These are phyloP conservation scores for Colletotrichum sp. DNA, from an alignment of 2,329 filamentous ascomycete genomes.

Conservation along the genomic window DNA sequence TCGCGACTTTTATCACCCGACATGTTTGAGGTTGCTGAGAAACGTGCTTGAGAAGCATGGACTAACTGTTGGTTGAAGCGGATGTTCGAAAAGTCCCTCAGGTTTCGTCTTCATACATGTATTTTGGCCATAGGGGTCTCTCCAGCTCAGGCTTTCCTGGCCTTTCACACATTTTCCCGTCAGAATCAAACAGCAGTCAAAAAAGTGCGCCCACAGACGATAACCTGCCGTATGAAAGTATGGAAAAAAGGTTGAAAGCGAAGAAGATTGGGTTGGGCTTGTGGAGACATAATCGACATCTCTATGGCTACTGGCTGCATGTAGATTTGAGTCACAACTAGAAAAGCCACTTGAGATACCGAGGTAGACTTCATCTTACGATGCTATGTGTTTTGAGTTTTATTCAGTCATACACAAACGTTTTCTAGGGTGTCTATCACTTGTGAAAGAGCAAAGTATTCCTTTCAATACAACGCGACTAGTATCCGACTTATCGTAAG, in stretches of 20 bases:
- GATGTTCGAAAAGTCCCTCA: background rate
- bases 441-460: background rate
- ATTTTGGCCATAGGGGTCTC: background rate
- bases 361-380: background rate
- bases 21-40: background rate
- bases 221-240: background rate
- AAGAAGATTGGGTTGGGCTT: background rate
- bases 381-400: background rate
- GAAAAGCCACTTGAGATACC: background rate
- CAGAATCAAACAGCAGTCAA: background rate
- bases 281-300: background rate
- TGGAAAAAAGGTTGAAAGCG: background rate
- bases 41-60: background rate
- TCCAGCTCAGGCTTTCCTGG: background rate
- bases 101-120: background rate
- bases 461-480: background rate
- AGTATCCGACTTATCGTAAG: background rate
- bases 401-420: background rate
- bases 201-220: background rate
- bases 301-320: background rate
- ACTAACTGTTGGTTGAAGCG: background rate
- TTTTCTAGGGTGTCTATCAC: background rate
- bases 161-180: background rate
- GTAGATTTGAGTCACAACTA: background rate
- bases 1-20: slow-evolving; percentile 1